Evolutionary conservation across 306 rosid species (phyloP), one percentile per base, ranked within the genome.

Genomic region (Ormosia semicastrata): DNA sequence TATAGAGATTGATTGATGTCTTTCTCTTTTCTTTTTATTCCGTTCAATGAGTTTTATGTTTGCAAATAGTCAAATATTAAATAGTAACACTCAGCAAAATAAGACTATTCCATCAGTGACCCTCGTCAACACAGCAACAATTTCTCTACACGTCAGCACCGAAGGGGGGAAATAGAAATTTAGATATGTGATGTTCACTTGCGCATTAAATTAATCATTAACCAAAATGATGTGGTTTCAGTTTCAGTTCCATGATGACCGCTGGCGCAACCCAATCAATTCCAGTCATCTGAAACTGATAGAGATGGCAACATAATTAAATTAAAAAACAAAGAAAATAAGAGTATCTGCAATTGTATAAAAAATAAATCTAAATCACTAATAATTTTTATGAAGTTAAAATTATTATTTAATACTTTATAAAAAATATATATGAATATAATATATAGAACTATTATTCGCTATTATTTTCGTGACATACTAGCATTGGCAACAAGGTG

Each of bases 201-300:
- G n/a, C 33, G 18, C 14, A 43, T 43, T 52, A 30, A 46, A 67
- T 47, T 10, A 71, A 37, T 67, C 10, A 40, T 24, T 36, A 68
- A 59, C 17, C 24, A 68, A 56, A 74, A 41, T 46, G 47, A 54
- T 43, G 30, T 33, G 47, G 30, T 37, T 18, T 65, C 18, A 41
- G 24, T 24, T 24, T 24, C 24, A 24, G 24, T 24, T 24, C 24
- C 24, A 24, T 24, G 24, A 40, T 15, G 83, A 82, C 57, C 14
- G 58, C 37, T 72, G 56, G 11, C 66, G 3, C 79, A 72, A 29
- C 73, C 73, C 24, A 62, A 85, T 40, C 30, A 85, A 80, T 11
- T 24, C 36, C 75, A 40, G 80, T 76, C 67, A 78, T 64, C 60
- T 12, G 57, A 36, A 75, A 9, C 65, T 10, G 66, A 43, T 37